A percentile compares a stretch with the other conserved stretches of the same genome.
These are phyloP conservation scores for Neonectria neomacrospora DNA, from an alignment of 2,329 filamentous ascomycete genomes.

Conservation along the genomic window DNA sequence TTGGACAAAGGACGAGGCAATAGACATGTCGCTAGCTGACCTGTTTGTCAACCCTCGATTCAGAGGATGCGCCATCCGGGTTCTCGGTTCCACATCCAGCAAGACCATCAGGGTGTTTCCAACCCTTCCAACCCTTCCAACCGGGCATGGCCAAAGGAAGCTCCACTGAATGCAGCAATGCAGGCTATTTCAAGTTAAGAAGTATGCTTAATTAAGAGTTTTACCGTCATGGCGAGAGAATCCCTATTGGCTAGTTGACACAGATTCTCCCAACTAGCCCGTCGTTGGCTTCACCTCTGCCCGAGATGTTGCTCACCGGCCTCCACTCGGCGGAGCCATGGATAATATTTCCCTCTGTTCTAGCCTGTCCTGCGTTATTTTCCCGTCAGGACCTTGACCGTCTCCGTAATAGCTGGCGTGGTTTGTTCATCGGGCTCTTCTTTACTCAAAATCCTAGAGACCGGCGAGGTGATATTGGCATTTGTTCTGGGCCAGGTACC, in stretches of 20 bases:
- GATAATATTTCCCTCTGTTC: neutral
- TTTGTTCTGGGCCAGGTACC: neutral
- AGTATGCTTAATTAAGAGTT: constrained; percentile 42
- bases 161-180: constrained; percentile 17
- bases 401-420: neutral
- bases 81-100: constrained; percentile 34
- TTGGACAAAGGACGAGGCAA: constrained; percentile 20
- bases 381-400: constrained; percentile 1
- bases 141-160: neutral
- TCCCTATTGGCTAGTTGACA: neutral
- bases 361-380: constrained; percentile 25
- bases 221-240: constrained; percentile 8
- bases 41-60: constrained; percentile 13
- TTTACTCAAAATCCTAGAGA: neutral
- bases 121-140: constrained; percentile 21
- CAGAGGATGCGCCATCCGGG: constrained; percentile 38
- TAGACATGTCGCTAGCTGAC: neutral
- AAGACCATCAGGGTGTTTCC: constrained; percentile 42
- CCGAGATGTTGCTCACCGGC: constrained; percentile 4
- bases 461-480: neutral
- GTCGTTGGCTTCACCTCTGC: constrained; percentile 9
- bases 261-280: neutral
- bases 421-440: neutral
- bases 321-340: constrained; percentile 11
- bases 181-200: constrained; percentile 35